Evolutionary conservation across 768 basidiomycete species (phyloP).

Genomic region (Candolleomyces aberdarensis): DNA sequence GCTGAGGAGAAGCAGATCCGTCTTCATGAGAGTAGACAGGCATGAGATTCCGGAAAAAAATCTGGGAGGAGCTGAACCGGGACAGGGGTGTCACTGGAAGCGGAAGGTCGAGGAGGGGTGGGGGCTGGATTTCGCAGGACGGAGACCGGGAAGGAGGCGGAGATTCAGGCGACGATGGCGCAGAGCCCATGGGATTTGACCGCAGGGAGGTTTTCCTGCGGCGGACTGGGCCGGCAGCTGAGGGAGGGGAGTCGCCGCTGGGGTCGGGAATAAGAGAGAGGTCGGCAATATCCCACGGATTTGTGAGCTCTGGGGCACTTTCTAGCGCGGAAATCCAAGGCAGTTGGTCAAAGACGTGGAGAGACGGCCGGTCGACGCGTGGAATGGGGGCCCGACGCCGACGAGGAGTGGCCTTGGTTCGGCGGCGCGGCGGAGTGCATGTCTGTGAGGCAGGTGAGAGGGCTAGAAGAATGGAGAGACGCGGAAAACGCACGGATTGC

Average conservation of each 20-base stretch:
- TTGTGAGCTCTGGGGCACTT: conserved; percentile 34
- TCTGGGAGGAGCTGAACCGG: conserved; percentile 42
- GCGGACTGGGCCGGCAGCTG: conserved; percentile 53
- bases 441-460: conserved; percentile 14
- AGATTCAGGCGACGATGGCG: conserved; percentile 7
- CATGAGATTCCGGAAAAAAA: conserved; percentile 59
- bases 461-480: neutral
- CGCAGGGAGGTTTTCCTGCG: conserved; percentile 53
- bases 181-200: conserved; percentile 40
- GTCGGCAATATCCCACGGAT: conserved; percentile 59
- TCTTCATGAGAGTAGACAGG: conserved; percentile 45
- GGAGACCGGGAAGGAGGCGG: conserved; percentile 2
- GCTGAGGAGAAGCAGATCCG: conserved; percentile 11
- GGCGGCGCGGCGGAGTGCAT: conserved; percentile 34
- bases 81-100: conserved; percentile 26
- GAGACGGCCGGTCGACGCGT: conserved; percentile 26
- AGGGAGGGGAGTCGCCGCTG: conserved; percentile 9
- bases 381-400: conserved; percentile 25
- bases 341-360: conserved; percentile 53
- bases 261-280: conserved; percentile 53
- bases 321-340: conserved; percentile 68
- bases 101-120: conserved; percentile 20
- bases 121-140: conserved; percentile 3
- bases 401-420: conserved; percentile 27
- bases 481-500: conserved; percentile 10